Evolutionary conservation across 768 basidiomycete species (phyloP).

Genomic region (Tricholoma bakamatsutake): DNA sequence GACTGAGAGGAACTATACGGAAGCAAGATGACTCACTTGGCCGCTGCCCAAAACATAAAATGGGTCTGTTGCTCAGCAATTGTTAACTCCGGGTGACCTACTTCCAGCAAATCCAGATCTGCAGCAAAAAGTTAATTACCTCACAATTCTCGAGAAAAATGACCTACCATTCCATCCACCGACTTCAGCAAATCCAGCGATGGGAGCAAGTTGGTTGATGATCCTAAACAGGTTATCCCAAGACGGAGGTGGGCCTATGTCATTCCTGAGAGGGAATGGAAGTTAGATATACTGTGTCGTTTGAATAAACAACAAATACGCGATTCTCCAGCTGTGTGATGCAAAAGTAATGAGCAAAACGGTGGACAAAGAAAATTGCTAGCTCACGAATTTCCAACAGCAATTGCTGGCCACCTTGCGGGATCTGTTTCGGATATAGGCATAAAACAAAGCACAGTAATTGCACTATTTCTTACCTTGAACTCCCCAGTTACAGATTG

Average conservation of each 20-base stretch:
- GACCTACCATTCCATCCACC: constrained; percentile 36
- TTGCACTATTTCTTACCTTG: constrained; percentile 22
- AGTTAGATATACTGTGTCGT: too few species aligned
- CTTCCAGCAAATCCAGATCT: constrained; percentile 51
- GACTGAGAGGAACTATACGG: neutral
- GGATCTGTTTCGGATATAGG: too few species aligned
- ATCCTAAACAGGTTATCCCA: constrained; percentile 45
- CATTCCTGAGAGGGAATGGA: too few species aligned
- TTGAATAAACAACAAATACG: too few species aligned
- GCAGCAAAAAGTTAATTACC: neutral
- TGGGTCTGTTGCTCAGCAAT: constrained; percentile 38
- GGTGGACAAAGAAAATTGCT: too few species aligned
- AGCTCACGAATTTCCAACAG: too few species aligned
- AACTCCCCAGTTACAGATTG: constrained; percentile 46
- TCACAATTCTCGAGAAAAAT: constrained; percentile 12
- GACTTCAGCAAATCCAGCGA: constrained; percentile 41
- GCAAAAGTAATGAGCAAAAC: too few species aligned
- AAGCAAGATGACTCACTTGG: constrained; percentile 27
- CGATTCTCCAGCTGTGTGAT: too few species aligned
- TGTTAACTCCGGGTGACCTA: constrained; percentile 41
- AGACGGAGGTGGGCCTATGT: constrained; percentile 10
- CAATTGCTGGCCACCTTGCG: too few species aligned
- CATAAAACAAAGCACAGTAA: too few species aligned
- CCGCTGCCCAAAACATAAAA: constrained; percentile 49
- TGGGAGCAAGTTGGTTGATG: constrained; percentile 46